phyloP scores from a whole-genome alignment of 495 filamentous ascomycete genomes.

The Neurospora tetraspora region DNA sequence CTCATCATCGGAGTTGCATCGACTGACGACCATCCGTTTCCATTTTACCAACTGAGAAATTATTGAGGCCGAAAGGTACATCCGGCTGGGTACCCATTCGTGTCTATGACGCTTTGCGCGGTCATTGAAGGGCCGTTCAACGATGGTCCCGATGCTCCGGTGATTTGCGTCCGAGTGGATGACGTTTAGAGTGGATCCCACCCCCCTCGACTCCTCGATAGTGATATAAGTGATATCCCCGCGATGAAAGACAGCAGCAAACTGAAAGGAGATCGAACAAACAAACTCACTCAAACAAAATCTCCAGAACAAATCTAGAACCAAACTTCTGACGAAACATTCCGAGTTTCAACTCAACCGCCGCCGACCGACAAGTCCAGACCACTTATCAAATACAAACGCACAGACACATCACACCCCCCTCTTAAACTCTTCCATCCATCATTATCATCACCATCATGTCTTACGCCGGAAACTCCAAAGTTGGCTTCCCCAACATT shows the following conservation, averaged over 20 bases:
- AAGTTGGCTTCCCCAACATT: constrained; percentile 9
- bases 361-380: neutral
- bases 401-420: neutral
- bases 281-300: neutral
- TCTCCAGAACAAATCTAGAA: neutral
- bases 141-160: neutral
- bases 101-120: neutral
- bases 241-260: neutral
- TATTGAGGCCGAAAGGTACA: neutral
- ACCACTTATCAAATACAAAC: neutral
- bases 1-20: neutral
- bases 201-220: neutral
- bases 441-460: neutral
- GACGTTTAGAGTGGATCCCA: neutral
- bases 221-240: neutral
- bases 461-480: constrained; percentile 11
- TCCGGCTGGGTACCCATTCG: neutral
- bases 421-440: neutral
- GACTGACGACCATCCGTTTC: neutral
- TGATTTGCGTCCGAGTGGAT: neutral
- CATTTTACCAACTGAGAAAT: neutral
- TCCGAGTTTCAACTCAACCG: neutral
- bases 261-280: neutral
- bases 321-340: neutral
- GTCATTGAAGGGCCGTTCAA: neutral